Evolutionary conservation across 371 early-diverging fungal species (phyloP).

Genomic region (Fennellomyces sp.): DNA sequence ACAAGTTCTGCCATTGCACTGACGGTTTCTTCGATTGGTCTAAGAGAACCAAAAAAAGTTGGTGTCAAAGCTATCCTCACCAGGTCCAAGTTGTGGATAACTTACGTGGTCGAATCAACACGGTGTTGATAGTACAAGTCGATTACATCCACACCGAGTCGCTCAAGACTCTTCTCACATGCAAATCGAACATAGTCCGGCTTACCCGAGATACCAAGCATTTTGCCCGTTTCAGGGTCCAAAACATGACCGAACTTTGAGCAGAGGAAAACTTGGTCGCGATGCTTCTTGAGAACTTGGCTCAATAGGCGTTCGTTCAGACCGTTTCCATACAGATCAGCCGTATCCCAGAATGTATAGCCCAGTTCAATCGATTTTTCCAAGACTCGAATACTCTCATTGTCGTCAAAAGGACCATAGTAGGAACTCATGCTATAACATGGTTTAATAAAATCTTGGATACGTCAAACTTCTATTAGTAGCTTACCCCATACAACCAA

Average conservation of each 20-base stretch:
- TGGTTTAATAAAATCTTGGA: background rate
- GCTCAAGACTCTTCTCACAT: constrained; percentile 37
- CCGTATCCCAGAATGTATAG: constrained; percentile 29
- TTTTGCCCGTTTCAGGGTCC: constrained; percentile 27
- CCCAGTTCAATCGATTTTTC: background rate
- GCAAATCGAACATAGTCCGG: constrained; percentile 54
- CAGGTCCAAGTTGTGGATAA: background rate
- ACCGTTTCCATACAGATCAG: constrained; percentile 27
- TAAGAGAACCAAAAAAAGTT: too few relatives aligned
- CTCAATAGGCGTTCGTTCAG: constrained; percentile 43
- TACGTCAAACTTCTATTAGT: too few relatives aligned
- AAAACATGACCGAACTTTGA: constrained; percentile 44
- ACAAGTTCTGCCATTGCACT: constrained; percentile 66
- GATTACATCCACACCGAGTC: constrained; percentile 53
- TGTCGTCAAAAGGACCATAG: background rate
- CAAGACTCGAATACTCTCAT: background rate
- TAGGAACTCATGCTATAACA: too few relatives aligned
- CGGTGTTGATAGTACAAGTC: constrained; percentile 67
- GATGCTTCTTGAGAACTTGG: constrained; percentile 34
- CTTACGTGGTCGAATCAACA: constrained; percentile 41
- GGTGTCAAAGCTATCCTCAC: too few relatives aligned
- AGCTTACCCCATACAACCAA: background rate
- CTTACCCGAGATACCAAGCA: constrained; percentile 52
- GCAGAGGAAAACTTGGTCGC: constrained; percentile 45
- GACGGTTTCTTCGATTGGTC: constrained; percentile 59